Conservation (phyloP, 1,284 basidiomycete species). For the Heterobasidion parviporum region DNA sequence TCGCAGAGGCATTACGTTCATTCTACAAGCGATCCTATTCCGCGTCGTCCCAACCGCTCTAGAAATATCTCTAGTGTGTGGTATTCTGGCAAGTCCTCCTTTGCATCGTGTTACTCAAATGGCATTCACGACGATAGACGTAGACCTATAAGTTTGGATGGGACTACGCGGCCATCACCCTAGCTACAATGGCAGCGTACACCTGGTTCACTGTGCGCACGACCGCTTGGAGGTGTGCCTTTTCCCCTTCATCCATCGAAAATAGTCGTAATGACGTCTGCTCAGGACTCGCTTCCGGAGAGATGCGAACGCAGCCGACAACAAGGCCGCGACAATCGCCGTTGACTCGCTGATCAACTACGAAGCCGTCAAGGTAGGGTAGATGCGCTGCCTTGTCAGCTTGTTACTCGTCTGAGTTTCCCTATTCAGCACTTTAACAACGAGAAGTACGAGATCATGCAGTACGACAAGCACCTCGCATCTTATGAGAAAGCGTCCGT, state of each 20-base stretch:
- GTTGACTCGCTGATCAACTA: constrained; percentile 97
- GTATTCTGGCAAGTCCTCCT: constrained; percentile 67
- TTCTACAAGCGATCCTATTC: constrained; percentile 90
- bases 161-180: constrained; percentile 91
- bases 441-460: constrained; percentile 82
- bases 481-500: constrained; percentile 89
- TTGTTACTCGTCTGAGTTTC: background rate
- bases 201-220: constrained; percentile 97
- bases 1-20: constrained; percentile 88
- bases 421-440: constrained; percentile 87
- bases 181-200: constrained; percentile 82
- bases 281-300: constrained; percentile 86
- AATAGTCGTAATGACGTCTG: background rate
- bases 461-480: constrained; percentile 87
- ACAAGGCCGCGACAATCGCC: constrained; percentile 88
- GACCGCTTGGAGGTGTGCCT: constrained; percentile 82
- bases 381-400: background rate
- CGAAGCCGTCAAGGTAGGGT: constrained; percentile 89
- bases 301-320: constrained; percentile 94
- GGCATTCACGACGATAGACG: background rate
- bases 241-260: background rate
- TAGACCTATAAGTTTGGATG: constrained; percentile 96
- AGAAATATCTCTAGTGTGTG: constrained; percentile 95
- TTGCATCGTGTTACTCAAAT: constrained; percentile 2
- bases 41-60: constrained; percentile 94